These are phyloP conservation scores for Cladophialophora psammophila DNA, from an alignment of 2,329 filamentous ascomycete genomes.

Conservation along the genomic window DNA sequence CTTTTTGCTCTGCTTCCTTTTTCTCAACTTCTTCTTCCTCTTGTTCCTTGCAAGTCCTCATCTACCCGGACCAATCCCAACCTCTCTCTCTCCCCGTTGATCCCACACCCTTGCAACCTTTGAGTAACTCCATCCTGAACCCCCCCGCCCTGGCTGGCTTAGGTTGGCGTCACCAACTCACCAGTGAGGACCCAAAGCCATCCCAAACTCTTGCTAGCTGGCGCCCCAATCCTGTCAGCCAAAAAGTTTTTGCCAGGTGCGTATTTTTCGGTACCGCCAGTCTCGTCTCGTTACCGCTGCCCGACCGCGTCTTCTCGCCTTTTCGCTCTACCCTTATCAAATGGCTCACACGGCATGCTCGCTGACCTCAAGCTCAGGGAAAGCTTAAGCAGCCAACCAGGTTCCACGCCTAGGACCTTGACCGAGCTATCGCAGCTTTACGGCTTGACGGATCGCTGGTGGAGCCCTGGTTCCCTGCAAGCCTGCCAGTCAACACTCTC, in stretches of 20 bases:
- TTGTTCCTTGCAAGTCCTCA: constrained; percentile 7
- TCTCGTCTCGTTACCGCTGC: constrained; percentile 28
- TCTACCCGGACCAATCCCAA: constrained; percentile 19
- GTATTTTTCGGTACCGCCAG: constrained; percentile 32
- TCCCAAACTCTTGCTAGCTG: constrained; percentile 7
- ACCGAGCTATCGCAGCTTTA: constrained; percentile 42
- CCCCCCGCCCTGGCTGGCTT: constrained; percentile 21
- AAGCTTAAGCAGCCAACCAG: constrained; percentile 44
- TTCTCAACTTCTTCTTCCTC: constrained; percentile 7
- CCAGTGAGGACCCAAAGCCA: constrained; percentile 18
- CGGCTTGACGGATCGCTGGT: constrained; percentile 42
- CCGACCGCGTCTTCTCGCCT: constrained; percentile 14
- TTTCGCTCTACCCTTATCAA: constrained; percentile 35
- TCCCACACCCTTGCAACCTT: constrained; percentile 23
- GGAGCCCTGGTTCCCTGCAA: constrained; percentile 37
- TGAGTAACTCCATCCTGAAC: constrained; percentile 30
- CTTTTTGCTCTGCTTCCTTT: constrained; percentile 9
- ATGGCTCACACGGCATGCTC: constrained; percentile 42
- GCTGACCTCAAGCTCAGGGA: constrained; percentile 41
- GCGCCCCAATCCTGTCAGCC: constrained; percentile 15
- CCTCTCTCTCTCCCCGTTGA: constrained; percentile 6
- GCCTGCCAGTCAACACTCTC: constrained; percentile 36
- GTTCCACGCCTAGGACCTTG: constrained; percentile 34
- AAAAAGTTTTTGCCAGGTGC: constrained; percentile 27
- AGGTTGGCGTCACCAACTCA: constrained; percentile 25